A percentile compares a stretch with the other conserved stretches of the same genome.
These are phyloP conservation scores for Wickerhamomyces ciferrii DNA, from an alignment of 805 yeast species.

Conservation along the genomic window DNA sequence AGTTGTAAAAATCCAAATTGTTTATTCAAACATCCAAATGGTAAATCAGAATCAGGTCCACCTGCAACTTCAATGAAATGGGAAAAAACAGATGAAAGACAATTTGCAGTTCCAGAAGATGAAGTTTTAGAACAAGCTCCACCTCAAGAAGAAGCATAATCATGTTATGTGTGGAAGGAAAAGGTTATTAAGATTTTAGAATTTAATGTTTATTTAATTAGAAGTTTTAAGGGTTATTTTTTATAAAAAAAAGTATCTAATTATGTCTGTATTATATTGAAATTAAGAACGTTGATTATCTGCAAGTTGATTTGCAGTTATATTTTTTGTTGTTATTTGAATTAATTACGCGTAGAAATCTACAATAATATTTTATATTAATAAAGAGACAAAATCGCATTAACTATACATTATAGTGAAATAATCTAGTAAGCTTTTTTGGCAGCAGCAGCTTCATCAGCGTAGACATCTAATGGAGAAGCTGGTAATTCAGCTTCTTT, in stretches of 20 bases:
- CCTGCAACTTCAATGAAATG: conserved; percentile 15
- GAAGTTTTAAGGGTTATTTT: background rate
- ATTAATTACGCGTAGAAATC: too few relatives aligned
- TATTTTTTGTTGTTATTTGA: too few relatives aligned
- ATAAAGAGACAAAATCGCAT: background rate
- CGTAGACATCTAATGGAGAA: conserved; percentile 94
- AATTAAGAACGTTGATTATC: conserved; percentile 8
- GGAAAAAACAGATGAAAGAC: conserved; percentile 49
- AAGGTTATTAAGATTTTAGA: background rate
- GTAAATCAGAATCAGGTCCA: conserved; percentile 36
- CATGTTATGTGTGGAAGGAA: too few relatives aligned
- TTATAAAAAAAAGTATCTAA: conserved; percentile 1
- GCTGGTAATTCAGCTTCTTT: conserved; percentile 73
- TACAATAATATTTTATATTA: too few relatives aligned
- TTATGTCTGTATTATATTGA: background rate
- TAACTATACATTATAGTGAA: conserved; percentile 6
- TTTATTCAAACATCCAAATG: conserved; percentile 76
- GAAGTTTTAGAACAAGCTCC: conserved; percentile 68
- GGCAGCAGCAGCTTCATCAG: conserved; percentile 72
- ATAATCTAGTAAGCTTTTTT: conserved; percentile 68
- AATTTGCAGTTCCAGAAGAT: conserved; percentile 74
- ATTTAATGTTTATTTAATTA: too few relatives aligned
- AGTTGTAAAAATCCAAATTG: conserved; percentile 72
- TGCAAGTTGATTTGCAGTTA: background rate
- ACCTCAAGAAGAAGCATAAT: conserved; percentile 30